A percentile compares a stretch with the other conserved stretches of the same genome.
phyloP scores from a whole-genome alignment of 805 yeast genomes.

The Candida ipomoeae region DNA sequence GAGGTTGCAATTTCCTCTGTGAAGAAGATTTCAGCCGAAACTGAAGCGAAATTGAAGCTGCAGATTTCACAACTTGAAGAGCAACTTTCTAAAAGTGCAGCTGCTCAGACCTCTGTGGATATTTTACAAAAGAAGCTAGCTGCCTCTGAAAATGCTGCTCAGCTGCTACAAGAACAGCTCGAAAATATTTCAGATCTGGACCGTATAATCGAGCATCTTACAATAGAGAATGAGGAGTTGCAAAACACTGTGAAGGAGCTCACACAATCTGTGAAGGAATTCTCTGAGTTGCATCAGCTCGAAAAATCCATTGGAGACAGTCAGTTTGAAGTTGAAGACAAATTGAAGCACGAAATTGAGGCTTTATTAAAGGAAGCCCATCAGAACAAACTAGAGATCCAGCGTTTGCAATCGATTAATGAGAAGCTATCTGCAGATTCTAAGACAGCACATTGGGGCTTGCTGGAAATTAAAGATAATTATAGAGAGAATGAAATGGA shows the following conservation, averaged over 20 bases:
- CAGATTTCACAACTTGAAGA: slow-evolving; percentile 3
- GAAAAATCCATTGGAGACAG: slow-evolving; percentile 48
- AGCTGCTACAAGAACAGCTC: slow-evolving; percentile 26
- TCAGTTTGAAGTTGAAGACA: slow-evolving; percentile 38
- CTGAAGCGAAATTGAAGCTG: slow-evolving; percentile 16
- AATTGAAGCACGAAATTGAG: slow-evolving; percentile 3
- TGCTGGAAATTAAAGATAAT: not conserved
- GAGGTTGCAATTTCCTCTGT: slow-evolving; percentile 40
- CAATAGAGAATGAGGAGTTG: slow-evolving; percentile 35
- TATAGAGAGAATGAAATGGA: not conserved
- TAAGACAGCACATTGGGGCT: not conserved
- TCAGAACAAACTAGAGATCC: not conserved
- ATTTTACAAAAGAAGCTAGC: slow-evolving; percentile 11
- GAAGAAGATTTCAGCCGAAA: slow-evolving; percentile 19
- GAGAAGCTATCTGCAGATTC: not conserved
- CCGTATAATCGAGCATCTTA: slow-evolving; percentile 30
- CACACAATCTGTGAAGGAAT: slow-evolving; percentile 38
- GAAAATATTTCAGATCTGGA: slow-evolving; percentile 36
- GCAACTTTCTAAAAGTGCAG: not conserved
- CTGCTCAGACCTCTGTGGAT: slow-evolving; percentile 1
- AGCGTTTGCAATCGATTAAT: slow-evolving; percentile 1
- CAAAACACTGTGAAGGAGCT: slow-evolving; percentile 28
- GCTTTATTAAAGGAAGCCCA: not conserved
- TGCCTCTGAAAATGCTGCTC: slow-evolving; percentile 23
- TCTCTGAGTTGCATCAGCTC: slow-evolving; percentile 47